phyloP scores from a whole-genome alignment of 257 asterid species.

The Solanum pennellii region DNA sequence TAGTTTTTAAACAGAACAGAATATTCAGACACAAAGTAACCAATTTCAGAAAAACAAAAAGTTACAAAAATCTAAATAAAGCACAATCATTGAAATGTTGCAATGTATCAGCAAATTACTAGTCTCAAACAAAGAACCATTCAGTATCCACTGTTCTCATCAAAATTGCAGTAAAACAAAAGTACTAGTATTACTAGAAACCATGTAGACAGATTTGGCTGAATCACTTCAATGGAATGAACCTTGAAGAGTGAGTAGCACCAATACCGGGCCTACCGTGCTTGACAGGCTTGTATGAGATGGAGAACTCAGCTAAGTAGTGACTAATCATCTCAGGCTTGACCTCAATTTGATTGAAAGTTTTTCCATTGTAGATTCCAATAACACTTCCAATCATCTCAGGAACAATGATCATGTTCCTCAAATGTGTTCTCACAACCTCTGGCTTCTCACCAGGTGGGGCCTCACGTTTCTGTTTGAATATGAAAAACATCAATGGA shows the following conservation, averaged over 20 bases:
- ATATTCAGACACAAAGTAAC: neutral
- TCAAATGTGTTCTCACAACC: slow-evolving; percentile 12
- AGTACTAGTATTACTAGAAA: neutral
- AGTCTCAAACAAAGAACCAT: neutral
- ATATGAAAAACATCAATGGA: neutral
- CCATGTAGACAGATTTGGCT: neutral
- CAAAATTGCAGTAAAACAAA: neutral
- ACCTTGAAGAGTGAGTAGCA: slow-evolving; percentile 13
- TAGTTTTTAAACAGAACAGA: neutral
- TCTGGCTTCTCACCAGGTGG: slow-evolving; percentile 16
- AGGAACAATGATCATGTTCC: slow-evolving; percentile 17
- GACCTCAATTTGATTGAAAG: slow-evolving; percentile 7
- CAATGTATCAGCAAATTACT: neutral
- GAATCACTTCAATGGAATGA: slow-evolving; percentile 12
- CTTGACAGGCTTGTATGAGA: slow-evolving; percentile 13
- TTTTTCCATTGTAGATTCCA: slow-evolving; percentile 10
- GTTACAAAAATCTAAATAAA: neutral
- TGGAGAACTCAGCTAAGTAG: slow-evolving; percentile 5
- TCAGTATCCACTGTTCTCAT: neutral
- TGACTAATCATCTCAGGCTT: slow-evolving; percentile 10
- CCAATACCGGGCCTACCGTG: slow-evolving; percentile 18
- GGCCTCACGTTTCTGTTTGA: slow-evolving; percentile 15
- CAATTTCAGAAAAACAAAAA: neutral
- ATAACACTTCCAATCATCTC: slow-evolving; percentile 21
- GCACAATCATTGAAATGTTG: neutral